Base-by-base conservation (phyloP, 805 yeast genomes). In the Teunomyces kruisii region DNA sequence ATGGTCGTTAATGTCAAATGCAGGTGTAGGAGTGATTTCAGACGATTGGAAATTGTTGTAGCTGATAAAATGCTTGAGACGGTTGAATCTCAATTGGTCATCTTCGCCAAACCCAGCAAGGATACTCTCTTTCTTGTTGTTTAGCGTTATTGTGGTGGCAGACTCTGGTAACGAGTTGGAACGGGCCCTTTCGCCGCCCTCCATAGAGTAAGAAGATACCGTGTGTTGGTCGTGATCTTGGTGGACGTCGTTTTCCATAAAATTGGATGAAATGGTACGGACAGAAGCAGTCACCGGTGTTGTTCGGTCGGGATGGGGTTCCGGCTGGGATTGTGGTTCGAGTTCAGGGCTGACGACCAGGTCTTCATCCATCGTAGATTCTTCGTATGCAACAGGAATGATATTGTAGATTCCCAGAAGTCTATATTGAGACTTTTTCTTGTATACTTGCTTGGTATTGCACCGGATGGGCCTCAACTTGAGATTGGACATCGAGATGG, bases 401-500 rank as follows among this genome's bases (percentile, higher is more conserved):
- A 69, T 47, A 19, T 62, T 70, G 52, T 67, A 72, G 1, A 71
- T 61, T 12, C 57, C 61, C 3, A 74, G 65, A 9, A 72, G 56
- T 39, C 74, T 57, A 50, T 71, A 70, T 30, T 61, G 60, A n/a
- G 74, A 67, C 51, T 68, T 72, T 57, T 69, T 69, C 55, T 69
- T 71, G 46, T 63, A 55, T 2, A 70, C 61, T 22, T 61, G 45
- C 28, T 56, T 22, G 52, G 50, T 43, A 46, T 54, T 47, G 50
- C 75, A 69, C 42, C 68, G 50, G n/a, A 72, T 61, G 4, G 77
- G 77, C 51, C 70, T 70, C 40, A 72, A 55, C 38, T 58, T 57
- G 39, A 72, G 56, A 50, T 65, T 61, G 2, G 73, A 65, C 13
- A 70, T 53, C n/a, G 76, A 71, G 30, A 17, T 17, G 5, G 33